These are phyloP conservation scores for Pyrrhoderma noxium DNA, from an alignment of 1,284 basidiomycete species.

Conservation along the genomic window DNA sequence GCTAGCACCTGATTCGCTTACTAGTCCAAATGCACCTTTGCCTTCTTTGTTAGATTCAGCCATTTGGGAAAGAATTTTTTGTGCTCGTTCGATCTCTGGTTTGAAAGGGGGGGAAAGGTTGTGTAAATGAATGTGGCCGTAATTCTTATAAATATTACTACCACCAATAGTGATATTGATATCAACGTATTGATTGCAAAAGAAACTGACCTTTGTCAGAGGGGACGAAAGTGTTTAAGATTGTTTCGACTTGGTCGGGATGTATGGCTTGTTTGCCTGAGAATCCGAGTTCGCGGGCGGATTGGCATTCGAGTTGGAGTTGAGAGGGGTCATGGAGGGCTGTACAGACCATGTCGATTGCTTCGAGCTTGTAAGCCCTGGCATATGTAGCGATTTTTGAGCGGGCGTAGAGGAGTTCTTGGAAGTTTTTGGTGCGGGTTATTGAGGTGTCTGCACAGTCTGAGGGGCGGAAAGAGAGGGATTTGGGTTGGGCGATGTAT, in stretches of 20 bases:
- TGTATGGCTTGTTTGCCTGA: constrained; percentile 97
- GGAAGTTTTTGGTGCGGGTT: constrained; percentile 65
- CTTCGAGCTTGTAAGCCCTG: constrained; percentile 76
- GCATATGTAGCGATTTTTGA: constrained; percentile 80
- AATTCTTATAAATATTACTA: neutral
- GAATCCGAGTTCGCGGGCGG: constrained; percentile 75
- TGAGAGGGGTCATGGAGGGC: constrained; percentile 76
- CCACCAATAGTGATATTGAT: too few species aligned
- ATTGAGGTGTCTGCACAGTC: constrained; percentile 85
- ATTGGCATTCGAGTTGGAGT: constrained; percentile 69
- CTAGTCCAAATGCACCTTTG: constrained; percentile 59
- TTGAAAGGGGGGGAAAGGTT: neutral
- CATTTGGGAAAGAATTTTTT: constrained; percentile 65
- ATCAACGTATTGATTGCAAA: too few species aligned
- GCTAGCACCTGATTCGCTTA: constrained; percentile 43
- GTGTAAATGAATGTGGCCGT: neutral
- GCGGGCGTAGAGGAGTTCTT: constrained; percentile 81
- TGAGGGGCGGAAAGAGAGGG: constrained; percentile 25
- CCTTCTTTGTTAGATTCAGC: constrained; percentile 38
- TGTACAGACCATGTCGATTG: constrained; percentile 93
- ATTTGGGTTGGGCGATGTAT: neutral
- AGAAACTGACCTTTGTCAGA: constrained; percentile 63
- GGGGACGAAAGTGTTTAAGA: constrained; percentile 73
- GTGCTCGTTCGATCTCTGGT: constrained; percentile 74
- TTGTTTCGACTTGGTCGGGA: constrained; percentile 74